Percentiles rank a stretch among this genome's conserved stretches.
phyloP scores from a whole-genome alignment of 2,329 filamentous ascomycete species.

The Xylogone sp. region DNA sequence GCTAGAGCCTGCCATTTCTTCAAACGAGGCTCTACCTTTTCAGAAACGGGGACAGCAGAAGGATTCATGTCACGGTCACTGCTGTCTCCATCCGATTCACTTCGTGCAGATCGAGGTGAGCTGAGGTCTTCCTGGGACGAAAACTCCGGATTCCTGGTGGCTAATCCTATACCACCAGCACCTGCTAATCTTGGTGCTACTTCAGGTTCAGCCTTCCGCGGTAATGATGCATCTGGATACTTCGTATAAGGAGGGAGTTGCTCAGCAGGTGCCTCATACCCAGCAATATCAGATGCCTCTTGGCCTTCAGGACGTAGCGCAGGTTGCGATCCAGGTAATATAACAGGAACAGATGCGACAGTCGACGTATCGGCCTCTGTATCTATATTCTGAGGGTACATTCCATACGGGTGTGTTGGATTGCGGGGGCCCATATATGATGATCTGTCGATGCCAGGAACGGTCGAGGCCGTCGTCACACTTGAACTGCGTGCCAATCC shows the following conservation, averaged over 20 bases:
- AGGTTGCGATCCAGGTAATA: constrained; percentile 64
- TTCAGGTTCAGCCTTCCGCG: constrained; percentile 44
- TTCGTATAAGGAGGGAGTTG: constrained; percentile 88
- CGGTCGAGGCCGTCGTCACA: constrained; percentile 67
- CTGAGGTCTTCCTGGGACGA: constrained; percentile 52
- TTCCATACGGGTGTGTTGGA: constrained; percentile 79
- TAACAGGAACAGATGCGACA: constrained; percentile 56
- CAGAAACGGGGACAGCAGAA: constrained; percentile 38
- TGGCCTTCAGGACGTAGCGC: constrained; percentile 73
- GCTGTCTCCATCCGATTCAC: constrained; percentile 41
- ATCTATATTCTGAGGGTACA: constrained; percentile 79
- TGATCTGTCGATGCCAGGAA: constrained; percentile 52
- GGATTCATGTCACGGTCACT: constrained; percentile 53
- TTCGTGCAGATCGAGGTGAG: constrained; percentile 47
- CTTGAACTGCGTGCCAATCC: constrained; percentile 50
- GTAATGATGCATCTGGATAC: constrained; percentile 73
- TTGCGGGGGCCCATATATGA: constrained; percentile 59
- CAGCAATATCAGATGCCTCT: constrained; percentile 82
- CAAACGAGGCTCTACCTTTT: constrained; percentile 38
- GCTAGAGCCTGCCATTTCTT: constrained; percentile 52
- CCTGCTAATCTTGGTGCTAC: constrained; percentile 31
- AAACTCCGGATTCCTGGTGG: constrained; percentile 60
- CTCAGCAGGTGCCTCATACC: constrained; percentile 83
- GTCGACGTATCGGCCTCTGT: constrained; percentile 45
- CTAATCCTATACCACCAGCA: constrained; percentile 58